Evolutionary conservation across 2,329 filamentous ascomycete genomes (phyloP).

Genomic region (Monilinia aucupariae): DNA sequence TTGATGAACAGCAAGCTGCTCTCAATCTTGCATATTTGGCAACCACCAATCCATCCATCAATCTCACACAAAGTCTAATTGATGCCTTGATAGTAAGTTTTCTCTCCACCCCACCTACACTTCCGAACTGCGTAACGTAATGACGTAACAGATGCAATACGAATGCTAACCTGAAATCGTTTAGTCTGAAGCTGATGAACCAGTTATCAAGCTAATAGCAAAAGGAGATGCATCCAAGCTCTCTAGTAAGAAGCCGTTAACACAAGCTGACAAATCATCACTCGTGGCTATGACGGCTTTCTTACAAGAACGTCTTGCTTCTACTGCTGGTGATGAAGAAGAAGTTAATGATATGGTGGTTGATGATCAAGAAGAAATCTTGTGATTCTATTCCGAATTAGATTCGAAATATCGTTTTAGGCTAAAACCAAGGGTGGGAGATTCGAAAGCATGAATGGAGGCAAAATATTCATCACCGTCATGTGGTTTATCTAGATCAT

Average conservation of each 20-base stretch:
- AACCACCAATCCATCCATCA: conserved; percentile 44
- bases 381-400: neutral
- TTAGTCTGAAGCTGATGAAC: conserved; percentile 40
- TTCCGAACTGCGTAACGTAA: neutral
- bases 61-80: conserved; percentile 44
- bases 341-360: neutral
- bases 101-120: neutral
- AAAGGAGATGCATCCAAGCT: conserved; percentile 26
- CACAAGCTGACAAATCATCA: conserved; percentile 20
- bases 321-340: neutral
- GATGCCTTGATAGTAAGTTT: conserved; percentile 57
- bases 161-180: conserved; percentile 25
- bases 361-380: neutral
- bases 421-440: neutral
- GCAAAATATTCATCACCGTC: neutral
- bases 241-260: conserved; percentile 8
- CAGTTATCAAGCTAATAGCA: conserved; percentile 38
- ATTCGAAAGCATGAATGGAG: neutral
- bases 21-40: conserved; percentile 57
- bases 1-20: conserved; percentile 61
- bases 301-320: conserved; percentile 22
- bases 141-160: neutral
- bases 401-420: neutral
- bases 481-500: neutral
- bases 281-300: conserved; percentile 25